A percentile compares a stretch with the other conserved stretches of the same genome.
Evolutionary conservation across 2,329 filamentous ascomycete genomes (phyloP).

Genomic region (Colletotrichum sublineola): DNA sequence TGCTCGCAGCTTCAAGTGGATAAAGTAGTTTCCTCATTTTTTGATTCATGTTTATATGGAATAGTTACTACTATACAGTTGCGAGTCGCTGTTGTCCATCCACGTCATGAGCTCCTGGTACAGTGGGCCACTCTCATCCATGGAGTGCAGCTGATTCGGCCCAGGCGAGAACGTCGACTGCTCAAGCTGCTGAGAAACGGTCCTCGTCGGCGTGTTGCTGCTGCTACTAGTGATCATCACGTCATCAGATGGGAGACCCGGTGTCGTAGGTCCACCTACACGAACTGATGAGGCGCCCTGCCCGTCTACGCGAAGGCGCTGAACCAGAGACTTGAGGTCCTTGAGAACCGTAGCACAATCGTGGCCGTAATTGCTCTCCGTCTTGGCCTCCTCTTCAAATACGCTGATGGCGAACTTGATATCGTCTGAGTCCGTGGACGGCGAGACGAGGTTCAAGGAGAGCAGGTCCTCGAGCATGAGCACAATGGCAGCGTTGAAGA

Average conservation of each 20-base stretch:
- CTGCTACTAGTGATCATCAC: constrained; percentile 8
- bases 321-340: constrained; percentile 55
- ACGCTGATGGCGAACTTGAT: constrained; percentile 57
- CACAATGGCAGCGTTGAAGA: constrained; percentile 65
- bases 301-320: constrained; percentile 48
- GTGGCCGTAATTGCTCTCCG: constrained; percentile 54
- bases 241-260: constrained; percentile 18
- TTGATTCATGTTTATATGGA: constrained; percentile 10
- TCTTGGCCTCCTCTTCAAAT: constrained; percentile 57
- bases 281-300: not conserved
- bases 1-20: not conserved
- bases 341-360: constrained; percentile 56
- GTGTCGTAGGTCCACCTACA: constrained; percentile 9
- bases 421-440: constrained; percentile 48
- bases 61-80: constrained; percentile 40
- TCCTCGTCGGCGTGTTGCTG: constrained; percentile 18
- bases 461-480: constrained; percentile 62
- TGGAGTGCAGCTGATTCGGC: constrained; percentile 33
- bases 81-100: constrained; percentile 51
- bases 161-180: constrained; percentile 21
- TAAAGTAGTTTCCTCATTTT: not conserved
- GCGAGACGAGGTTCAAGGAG: constrained; percentile 47
- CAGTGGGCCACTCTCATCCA: constrained; percentile 50
- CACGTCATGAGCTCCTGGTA: constrained; percentile 55
- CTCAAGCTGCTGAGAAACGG: constrained; percentile 2